A percentile compares a stretch with the other conserved stretches of the same genome.
Evolutionary conservation across 805 yeast genomes (phyloP).

Genomic region (Myxozyma mucilagina): DNA sequence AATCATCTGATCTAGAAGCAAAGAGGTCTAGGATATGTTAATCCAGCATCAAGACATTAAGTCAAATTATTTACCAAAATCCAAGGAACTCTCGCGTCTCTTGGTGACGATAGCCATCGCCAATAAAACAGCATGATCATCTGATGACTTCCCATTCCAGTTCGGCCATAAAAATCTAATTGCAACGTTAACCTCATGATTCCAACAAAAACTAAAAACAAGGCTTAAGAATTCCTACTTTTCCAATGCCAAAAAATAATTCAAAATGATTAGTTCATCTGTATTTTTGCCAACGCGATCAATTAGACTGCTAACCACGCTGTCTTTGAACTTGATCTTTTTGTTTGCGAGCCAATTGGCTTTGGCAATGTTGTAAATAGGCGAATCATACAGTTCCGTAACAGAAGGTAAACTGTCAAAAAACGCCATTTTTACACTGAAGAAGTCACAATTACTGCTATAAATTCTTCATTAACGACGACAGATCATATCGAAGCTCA

Average conservation of each 20-base stretch:
- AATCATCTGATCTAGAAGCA: constrained; percentile 34
- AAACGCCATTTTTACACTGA: not conserved
- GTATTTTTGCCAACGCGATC: constrained; percentile 4
- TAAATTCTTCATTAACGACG: no score
- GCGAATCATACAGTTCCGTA: constrained; percentile 9
- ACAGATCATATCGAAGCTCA: not conserved
- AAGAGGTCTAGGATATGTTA: constrained; percentile 14
- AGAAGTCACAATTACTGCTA: not conserved
- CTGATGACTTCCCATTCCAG: constrained; percentile 45
- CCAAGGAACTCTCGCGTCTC: constrained; percentile 14
- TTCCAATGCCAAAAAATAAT: constrained; percentile 28
- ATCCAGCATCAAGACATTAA: not conserved
- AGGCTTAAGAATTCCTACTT: constrained; percentile 12
- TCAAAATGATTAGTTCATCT: constrained; percentile 13
- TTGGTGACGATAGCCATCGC: constrained; percentile 34
- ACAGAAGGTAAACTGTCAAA: not conserved
- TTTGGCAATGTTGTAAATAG: constrained; percentile 8
- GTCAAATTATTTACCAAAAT: constrained; percentile 15
- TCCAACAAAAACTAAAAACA: constrained; percentile 28
- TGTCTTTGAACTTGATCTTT: constrained; percentile 6
- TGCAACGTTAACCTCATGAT: not conserved
- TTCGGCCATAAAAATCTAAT: constrained; percentile 44
- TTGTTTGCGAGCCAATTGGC: constrained; percentile 14
- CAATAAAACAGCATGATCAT: constrained; percentile 46
- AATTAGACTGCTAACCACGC: constrained; percentile 6